Evolutionary conservation across 768 basidiomycete species (phyloP).

Genomic region (Kwoniella bestiolae): DNA sequence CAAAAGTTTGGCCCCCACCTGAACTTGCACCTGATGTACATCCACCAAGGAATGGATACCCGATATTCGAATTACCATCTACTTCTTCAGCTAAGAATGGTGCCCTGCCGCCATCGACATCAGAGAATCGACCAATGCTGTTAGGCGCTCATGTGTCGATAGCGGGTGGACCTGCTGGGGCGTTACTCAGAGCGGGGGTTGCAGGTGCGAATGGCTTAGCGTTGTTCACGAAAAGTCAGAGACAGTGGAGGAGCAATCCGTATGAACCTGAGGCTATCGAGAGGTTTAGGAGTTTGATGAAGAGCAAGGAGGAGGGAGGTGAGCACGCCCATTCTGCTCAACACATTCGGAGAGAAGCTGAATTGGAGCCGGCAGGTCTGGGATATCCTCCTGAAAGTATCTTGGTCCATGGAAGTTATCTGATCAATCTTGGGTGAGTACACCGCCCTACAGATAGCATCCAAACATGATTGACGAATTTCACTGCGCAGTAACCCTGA

Average conservation of each 20-base stretch:
- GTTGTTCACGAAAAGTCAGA: conserved; percentile 80
- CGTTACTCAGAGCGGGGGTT: conserved; percentile 70
- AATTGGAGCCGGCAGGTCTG: conserved; percentile 53
- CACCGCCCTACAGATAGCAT: not conserved
- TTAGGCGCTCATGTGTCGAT: conserved; percentile 83
- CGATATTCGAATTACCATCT: conserved; percentile 31
- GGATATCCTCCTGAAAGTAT: conserved; percentile 69
- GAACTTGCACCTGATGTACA: conserved; percentile 42
- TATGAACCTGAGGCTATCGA: conserved; percentile 64
- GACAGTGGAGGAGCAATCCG: conserved; percentile 74
- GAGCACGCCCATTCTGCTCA: conserved; percentile 6
- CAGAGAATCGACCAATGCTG: conserved; percentile 29
- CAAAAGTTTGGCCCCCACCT: conserved; percentile 42
- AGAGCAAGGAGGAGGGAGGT: conserved; percentile 56
- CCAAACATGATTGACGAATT: not conserved
- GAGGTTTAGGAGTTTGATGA: conserved; percentile 68
- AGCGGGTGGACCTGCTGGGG: conserved; percentile 76
- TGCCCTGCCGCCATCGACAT: conserved; percentile 12
- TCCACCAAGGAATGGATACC: conserved; percentile 40
- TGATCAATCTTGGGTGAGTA: conserved; percentile 71
- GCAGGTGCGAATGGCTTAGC: conserved; percentile 83
- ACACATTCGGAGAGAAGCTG: not conserved
- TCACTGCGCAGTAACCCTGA: conserved; percentile 65
- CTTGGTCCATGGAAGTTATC: conserved; percentile 82
- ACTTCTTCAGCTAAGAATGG: conserved; percentile 24